Conservation (phyloP, 2,329 filamentous ascomycete genomes). For the Nothophaeocryptopus gaeumannii region DNA sequence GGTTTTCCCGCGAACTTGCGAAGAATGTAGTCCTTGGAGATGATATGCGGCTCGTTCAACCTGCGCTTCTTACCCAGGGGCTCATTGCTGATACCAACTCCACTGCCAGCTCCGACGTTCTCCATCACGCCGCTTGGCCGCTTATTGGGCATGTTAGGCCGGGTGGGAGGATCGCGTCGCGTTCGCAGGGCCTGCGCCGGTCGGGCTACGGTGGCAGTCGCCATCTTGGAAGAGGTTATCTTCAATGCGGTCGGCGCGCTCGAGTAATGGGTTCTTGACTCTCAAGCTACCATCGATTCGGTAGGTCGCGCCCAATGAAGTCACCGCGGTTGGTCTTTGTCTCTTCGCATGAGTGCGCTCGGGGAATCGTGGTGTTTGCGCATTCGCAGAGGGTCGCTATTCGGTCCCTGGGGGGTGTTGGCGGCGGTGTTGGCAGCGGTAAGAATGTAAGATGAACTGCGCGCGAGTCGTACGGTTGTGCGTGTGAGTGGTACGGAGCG, state of each 20-base stretch:
- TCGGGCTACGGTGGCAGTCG: conserved; percentile 34
- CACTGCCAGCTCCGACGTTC: neutral
- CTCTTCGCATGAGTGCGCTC: too few species aligned
- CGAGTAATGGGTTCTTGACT: conserved; percentile 1
- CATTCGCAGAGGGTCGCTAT: too few species aligned
- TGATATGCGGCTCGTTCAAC: conserved; percentile 50
- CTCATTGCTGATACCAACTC: conserved; percentile 15
- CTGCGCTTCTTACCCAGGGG: conserved; percentile 27
- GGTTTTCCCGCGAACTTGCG: conserved; percentile 69
- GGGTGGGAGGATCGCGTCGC: conserved; percentile 38
- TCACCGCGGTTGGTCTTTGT: too few species aligned
- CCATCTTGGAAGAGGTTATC: conserved; percentile 26
- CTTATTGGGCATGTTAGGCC: conserved; percentile 32
- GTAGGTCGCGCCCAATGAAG: too few species aligned
- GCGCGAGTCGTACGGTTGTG: too few species aligned
- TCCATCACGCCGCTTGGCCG: conserved; percentile 30
- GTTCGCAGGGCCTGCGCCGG: conserved; percentile 43
- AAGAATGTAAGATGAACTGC: too few species aligned
- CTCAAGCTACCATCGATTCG: too few species aligned
- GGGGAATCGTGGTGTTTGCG: too few species aligned
- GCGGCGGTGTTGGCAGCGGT: too few species aligned
- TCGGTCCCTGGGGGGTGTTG: too few species aligned
- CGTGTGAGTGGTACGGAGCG: too few species aligned
- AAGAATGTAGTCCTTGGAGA: conserved; percentile 75
- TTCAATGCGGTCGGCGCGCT: neutral